Percentiles rank a stretch among this genome's conserved stretches.
Evolutionary conservation across 208 protist species (phyloP).

Genomic region (Jaenimonas drosophilae): DNA sequence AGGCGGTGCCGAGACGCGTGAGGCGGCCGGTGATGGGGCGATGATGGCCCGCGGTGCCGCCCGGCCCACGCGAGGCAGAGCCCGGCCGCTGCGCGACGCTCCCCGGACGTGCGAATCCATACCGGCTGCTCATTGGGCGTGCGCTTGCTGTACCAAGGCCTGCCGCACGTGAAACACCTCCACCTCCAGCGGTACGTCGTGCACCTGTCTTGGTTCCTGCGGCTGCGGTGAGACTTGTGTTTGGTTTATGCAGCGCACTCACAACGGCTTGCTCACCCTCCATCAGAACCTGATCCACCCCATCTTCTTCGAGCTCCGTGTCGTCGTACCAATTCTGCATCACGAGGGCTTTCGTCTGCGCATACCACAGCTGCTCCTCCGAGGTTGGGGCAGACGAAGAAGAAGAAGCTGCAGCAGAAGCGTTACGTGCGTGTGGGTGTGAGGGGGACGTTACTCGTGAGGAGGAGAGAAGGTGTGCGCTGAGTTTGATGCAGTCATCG

Average conservation of each 20-base stretch:
- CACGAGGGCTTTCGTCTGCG: conserved; percentile 88
- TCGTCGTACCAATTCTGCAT: conserved; percentile 92
- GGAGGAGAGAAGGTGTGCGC: conserved; percentile 40
- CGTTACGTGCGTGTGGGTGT: background rate
- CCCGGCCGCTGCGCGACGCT: conserved; percentile 39
- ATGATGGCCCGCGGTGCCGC: conserved; percentile 7
- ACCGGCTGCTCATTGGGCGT: conserved; percentile 62
- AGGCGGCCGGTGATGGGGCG: conserved; percentile 86
- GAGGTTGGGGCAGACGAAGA: background rate
- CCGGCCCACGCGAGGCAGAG: conserved; percentile 8
- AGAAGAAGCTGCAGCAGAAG: background rate
- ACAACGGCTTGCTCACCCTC: conserved; percentile 87
- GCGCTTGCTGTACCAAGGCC: conserved; percentile 8
- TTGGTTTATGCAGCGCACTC: conserved; percentile 61
- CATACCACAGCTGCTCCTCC: conserved; percentile 86
- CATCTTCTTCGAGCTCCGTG: conserved; percentile 93
- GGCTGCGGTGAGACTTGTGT: conserved; percentile 67
- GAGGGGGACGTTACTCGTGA: conserved; percentile 4
- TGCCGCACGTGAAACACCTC: conserved; percentile 18
- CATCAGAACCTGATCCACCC: conserved; percentile 87
- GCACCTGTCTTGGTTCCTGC: conserved; percentile 15
- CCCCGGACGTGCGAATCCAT: conserved; percentile 75
- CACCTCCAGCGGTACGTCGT: conserved; percentile 7
- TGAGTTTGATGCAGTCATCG: conserved; percentile 67
- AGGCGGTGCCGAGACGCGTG: conserved; percentile 91